A percentile compares a stretch with the other conserved stretches of the same genome.
Conservation (phyloP, 306 rosid species). For the Gynostemma pentaphyllum region DNA sequence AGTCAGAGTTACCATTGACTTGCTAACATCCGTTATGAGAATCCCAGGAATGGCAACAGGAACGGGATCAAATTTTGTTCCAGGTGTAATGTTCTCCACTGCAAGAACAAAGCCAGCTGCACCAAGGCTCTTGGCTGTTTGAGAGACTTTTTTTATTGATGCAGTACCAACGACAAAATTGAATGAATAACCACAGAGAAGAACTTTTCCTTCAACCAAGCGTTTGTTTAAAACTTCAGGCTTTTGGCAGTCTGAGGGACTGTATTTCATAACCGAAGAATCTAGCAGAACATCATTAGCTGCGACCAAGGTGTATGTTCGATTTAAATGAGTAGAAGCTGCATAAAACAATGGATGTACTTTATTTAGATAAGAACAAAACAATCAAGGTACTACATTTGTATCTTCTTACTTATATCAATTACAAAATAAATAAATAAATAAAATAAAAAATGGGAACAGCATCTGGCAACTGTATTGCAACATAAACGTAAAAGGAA, state of each 20-base stretch:
- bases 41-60: slow-evolving; percentile 89
- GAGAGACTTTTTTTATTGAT: slow-evolving; percentile 74
- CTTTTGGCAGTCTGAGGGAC: slow-evolving; percentile 90
- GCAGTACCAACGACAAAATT: slow-evolving; percentile 84
- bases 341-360: slow-evolving; percentile 20
- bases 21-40: slow-evolving; percentile 63
- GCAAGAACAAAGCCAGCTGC: slow-evolving; percentile 95
- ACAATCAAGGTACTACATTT: slow-evolving; percentile 10
- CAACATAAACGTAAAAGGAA: background rate
- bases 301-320: slow-evolving; percentile 74
- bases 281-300: slow-evolving; percentile 89
- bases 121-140: slow-evolving; percentile 89
- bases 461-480: background rate
- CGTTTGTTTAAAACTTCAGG: slow-evolving; percentile 85
- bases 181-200: slow-evolving; percentile 98
- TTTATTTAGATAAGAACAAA: no score
- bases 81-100: slow-evolving; percentile 87
- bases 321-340: slow-evolving; percentile 76
- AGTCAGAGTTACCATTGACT: slow-evolving; percentile 54
- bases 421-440: background rate
- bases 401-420: background rate
- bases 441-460: background rate
- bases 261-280: slow-evolving; percentile 73
- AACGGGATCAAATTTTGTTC: slow-evolving; percentile 93
- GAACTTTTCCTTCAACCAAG: slow-evolving; percentile 83